Conservation (phyloP, 495 filamentous ascomycete genomes). For the Thermothielavioides terrestris region DNA sequence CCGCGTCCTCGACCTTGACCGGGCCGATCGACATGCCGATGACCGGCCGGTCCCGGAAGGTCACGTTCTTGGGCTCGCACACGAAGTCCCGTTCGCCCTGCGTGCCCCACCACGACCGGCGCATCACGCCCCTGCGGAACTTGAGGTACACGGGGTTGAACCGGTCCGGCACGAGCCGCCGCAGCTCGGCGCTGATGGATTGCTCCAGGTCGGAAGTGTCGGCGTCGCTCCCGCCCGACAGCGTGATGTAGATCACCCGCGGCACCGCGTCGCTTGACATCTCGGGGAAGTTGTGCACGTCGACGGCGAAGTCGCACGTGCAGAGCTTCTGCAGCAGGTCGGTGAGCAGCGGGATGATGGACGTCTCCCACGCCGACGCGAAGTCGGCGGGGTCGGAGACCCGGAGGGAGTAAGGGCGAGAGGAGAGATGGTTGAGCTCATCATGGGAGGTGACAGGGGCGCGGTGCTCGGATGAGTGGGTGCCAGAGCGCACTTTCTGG, state of each 20-base stretch:
- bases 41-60: background rate
- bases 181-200: background rate
- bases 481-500: background rate
- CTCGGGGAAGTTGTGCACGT: slow-evolving; percentile 13
- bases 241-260: slow-evolving; percentile 3
- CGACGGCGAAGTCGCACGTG: slow-evolving; percentile 6
- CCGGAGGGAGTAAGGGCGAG: background rate
- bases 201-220: background rate
- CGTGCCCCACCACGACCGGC: background rate
- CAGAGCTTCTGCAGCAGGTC: slow-evolving; percentile 3
- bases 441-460: background rate
- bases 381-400: slow-evolving; percentile 4
- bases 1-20: background rate
- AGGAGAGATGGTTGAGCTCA: background rate
- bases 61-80: slow-evolving; percentile 6
- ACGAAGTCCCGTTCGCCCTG: background rate
- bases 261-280: slow-evolving; percentile 3
- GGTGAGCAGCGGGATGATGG: background rate
- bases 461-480: background rate
- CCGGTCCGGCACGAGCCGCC: background rate
- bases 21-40: slow-evolving; percentile 13
- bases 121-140: background rate
- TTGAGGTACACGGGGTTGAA: slow-evolving; percentile 1
- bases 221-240: background rate
- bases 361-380: slow-evolving; percentile 3